Evolutionary conservation across 176 grass and related monocot genomes (phyloP).

Genomic region (Musa troglodytarum): DNA sequence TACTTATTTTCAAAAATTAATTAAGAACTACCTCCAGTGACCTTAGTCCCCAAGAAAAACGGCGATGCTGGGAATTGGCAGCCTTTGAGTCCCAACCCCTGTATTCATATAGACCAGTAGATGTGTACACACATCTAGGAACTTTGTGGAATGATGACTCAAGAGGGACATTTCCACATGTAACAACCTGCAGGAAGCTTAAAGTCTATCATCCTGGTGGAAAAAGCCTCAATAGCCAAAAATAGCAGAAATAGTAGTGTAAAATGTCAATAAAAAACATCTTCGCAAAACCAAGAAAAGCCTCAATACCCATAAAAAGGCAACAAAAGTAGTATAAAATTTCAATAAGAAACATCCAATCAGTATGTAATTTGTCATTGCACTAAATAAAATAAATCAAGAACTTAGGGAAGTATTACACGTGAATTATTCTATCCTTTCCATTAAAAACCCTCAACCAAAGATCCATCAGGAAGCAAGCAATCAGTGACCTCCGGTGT

Average conservation of each 20-base stretch:
- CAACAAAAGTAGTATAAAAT: background rate
- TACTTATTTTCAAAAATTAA: background rate
- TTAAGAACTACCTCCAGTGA: constrained; percentile 57
- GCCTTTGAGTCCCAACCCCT: constrained; percentile 90
- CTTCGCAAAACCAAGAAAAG: background rate
- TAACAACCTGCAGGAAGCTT: constrained; percentile 55
- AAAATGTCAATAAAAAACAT: background rate
- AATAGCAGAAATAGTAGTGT: background rate
- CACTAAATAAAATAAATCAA: background rate
- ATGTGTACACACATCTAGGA: constrained; percentile 95
- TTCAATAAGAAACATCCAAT: background rate
- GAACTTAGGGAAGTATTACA: background rate
- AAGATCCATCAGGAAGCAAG: background rate
- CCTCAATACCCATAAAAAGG: background rate
- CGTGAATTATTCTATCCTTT: background rate
- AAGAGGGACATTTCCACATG: constrained; percentile 88
- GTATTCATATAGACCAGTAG: constrained; percentile 78
- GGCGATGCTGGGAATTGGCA: constrained; percentile 55
- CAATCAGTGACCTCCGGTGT: background rate
- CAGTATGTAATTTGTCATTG: background rate
- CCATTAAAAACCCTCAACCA: background rate
- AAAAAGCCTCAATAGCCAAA: background rate
- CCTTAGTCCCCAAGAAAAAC: constrained; percentile 77
- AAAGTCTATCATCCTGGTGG: background rate
- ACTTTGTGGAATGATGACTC: constrained; percentile 91